A percentile compares a stretch with the other conserved stretches of the same genome.
phyloP scores from a whole-genome alignment of 2,329 filamentous ascomycete genomes.

The Fusarium ambrosium region DNA sequence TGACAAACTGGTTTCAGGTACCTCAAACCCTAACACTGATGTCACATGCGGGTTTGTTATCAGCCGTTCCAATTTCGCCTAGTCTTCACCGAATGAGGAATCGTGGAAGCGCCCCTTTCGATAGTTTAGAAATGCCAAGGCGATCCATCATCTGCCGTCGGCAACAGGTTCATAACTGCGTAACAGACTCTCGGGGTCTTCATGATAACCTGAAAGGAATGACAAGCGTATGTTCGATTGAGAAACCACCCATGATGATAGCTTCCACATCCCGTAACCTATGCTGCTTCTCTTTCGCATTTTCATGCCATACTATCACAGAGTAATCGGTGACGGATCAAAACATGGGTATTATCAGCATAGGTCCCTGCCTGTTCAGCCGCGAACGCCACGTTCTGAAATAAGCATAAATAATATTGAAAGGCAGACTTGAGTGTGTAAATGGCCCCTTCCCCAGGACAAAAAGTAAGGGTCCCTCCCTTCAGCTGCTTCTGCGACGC shows the following conservation, averaged over 20 bases:
- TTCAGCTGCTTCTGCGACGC: neutral
- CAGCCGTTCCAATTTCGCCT: neutral
- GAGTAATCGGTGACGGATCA: neutral
- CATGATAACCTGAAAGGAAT: neutral
- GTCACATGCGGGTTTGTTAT: neutral
- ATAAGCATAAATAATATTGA: neutral
- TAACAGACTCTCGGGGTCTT: neutral
- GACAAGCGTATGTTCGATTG: neutral
- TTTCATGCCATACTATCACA: neutral
- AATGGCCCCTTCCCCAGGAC: neutral
- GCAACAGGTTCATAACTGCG: conserved; percentile 1
- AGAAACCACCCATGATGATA: neutral
- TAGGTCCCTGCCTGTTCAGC: neutral
- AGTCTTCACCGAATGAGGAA: neutral
- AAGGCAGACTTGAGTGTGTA: neutral
- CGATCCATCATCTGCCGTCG: neutral
- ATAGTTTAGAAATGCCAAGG: neutral
- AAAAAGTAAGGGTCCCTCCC: neutral
- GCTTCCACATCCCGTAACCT: neutral
- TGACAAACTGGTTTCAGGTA: neutral
- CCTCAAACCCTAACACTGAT: neutral
- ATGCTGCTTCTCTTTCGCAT: neutral
- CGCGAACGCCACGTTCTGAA: conserved; percentile 3
- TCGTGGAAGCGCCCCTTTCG: neutral
- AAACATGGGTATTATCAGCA: neutral